These are phyloP conservation scores for Bacterosira constricta DNA, from an alignment of 108 stramenopile genomes.

Conservation along the genomic window DNA sequence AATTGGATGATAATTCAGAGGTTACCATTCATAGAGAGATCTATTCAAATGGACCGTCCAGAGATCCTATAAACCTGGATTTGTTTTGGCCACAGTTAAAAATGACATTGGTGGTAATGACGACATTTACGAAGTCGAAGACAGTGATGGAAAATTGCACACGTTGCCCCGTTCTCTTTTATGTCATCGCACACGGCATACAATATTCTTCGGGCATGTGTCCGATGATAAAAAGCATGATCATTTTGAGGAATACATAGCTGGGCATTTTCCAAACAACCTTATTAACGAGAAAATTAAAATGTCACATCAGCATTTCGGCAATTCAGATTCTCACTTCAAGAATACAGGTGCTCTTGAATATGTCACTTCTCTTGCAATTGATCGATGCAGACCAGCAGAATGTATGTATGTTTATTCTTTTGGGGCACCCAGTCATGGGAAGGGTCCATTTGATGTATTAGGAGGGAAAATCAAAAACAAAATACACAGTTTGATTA, in stretches of 20 bases:
- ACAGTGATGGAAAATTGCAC: not conserved
- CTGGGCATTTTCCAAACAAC: conserved; percentile 1
- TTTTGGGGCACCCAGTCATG: conserved; percentile 11
- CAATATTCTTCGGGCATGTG: not conserved
- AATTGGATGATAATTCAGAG: not conserved
- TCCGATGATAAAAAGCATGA: conserved; percentile 12
- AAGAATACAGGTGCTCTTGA: conserved; percentile 1
- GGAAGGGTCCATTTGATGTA: conserved; percentile 6
- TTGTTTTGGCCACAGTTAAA: not conserved
- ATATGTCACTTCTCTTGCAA: not conserved
- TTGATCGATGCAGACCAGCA: not conserved
- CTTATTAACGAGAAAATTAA: not conserved
- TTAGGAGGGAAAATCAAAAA: not conserved
- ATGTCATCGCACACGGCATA: not conserved
- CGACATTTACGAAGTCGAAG: not conserved
- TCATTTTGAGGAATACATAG: not conserved
- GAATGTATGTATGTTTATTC: conserved; percentile 6
- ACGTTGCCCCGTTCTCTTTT: not conserved
- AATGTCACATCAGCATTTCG: not conserved
- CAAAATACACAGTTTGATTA: conserved; percentile 4
- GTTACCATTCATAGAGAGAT: conserved; percentile 4
- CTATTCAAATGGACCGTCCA: not conserved
- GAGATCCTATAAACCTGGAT: not conserved
- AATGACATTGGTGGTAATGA: not conserved
- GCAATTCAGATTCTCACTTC: conserved; percentile 5